phyloP scores from a whole-genome alignment of 2,329 filamentous ascomycete genomes.

The Nigrospora osmanthi region DNA sequence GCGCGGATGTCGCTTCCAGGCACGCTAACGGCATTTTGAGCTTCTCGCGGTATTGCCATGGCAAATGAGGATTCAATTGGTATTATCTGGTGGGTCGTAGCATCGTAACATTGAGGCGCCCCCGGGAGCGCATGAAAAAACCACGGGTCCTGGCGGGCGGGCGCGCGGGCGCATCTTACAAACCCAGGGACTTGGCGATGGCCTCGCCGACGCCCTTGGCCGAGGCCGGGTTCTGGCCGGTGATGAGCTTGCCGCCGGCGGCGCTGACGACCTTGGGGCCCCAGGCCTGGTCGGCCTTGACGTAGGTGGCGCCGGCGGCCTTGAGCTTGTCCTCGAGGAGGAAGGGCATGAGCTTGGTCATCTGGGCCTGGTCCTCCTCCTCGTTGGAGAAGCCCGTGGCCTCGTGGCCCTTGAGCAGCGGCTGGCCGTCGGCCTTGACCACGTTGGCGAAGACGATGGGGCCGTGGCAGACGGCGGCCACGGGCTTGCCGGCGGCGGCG shows the following conservation, averaged over 20 bases:
- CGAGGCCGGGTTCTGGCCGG: slow-evolving; percentile 50
- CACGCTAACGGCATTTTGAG: too few species aligned
- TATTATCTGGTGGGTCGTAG: too few species aligned
- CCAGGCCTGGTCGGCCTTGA: slow-evolving; percentile 45
- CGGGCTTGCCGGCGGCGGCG: slow-evolving; percentile 49
- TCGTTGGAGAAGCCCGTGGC: slow-evolving; percentile 53
- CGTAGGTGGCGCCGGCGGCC: slow-evolving; percentile 44
- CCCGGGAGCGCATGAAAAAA: not conserved
- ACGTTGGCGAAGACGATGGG: slow-evolving; percentile 55
- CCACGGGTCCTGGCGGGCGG: too few species aligned
- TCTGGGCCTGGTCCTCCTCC: slow-evolving; percentile 41
- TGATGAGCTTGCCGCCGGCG: slow-evolving; percentile 39
- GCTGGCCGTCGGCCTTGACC: slow-evolving; percentile 39
- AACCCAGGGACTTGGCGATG: slow-evolving; percentile 35
- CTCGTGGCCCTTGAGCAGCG: slow-evolving; percentile 45
- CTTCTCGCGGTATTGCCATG: too few species aligned
- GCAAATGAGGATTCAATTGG: too few species aligned
- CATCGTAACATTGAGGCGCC: not conserved
- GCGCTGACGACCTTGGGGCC: slow-evolving; percentile 40
- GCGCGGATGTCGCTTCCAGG: too few species aligned
- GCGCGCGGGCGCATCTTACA: slow-evolving; percentile 6
- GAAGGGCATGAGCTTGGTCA: slow-evolving; percentile 45
- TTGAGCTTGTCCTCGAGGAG: slow-evolving; percentile 49
- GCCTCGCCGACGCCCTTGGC: slow-evolving; percentile 43
- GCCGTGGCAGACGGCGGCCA: slow-evolving; percentile 63